phyloP scores from a whole-genome alignment of 1,139 yeast genomes.

The Geotrichum carabidarum region DNA sequence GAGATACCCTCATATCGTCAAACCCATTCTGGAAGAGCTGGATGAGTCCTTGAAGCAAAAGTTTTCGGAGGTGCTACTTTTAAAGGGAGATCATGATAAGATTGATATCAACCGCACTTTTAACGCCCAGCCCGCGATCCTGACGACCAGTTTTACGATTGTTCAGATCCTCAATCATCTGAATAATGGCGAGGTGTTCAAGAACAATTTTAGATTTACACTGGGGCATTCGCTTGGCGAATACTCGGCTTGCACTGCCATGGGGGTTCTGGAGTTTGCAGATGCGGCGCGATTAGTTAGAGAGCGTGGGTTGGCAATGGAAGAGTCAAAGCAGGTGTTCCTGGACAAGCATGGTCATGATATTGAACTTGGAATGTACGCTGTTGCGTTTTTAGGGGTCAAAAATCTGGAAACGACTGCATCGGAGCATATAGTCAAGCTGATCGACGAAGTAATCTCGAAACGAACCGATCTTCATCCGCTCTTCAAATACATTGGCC shows the following conservation, averaged over 20 bases:
- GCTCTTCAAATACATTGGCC: slow-evolving; percentile 20
- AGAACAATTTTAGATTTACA: slow-evolving; percentile 30
- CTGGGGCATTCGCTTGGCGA: slow-evolving; percentile 65
- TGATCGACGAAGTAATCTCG: slow-evolving; percentile 7
- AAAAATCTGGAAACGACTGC: not conserved
- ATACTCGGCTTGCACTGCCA: slow-evolving; percentile 48
- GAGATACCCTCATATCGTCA: slow-evolving; percentile 25
- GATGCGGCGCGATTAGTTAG: slow-evolving; percentile 49
- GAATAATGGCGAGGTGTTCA: slow-evolving; percentile 25
- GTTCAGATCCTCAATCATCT: slow-evolving; percentile 35
- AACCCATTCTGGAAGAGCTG: slow-evolving; percentile 33
- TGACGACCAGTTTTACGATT: slow-evolving; percentile 46
- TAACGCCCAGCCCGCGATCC: slow-evolving; percentile 60
- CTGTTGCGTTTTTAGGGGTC: slow-evolving; percentile 26
- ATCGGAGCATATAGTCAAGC: slow-evolving; percentile 1
- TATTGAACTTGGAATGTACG: slow-evolving; percentile 29
- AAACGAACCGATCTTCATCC: slow-evolving; percentile 1
- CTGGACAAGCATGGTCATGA: slow-evolving; percentile 34
- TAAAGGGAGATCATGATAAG: slow-evolving; percentile 20
- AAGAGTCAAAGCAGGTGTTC: slow-evolving; percentile 28
- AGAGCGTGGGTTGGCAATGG: slow-evolving; percentile 51
- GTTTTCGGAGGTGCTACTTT: slow-evolving; percentile 28
- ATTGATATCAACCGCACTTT: slow-evolving; percentile 39
- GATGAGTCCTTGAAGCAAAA: slow-evolving; percentile 33
- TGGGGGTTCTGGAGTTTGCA: slow-evolving; percentile 42